Conservation (phyloP, 1,284 basidiomycete genomes). For the Apiotrichum mycotoxinovorans region DNA sequence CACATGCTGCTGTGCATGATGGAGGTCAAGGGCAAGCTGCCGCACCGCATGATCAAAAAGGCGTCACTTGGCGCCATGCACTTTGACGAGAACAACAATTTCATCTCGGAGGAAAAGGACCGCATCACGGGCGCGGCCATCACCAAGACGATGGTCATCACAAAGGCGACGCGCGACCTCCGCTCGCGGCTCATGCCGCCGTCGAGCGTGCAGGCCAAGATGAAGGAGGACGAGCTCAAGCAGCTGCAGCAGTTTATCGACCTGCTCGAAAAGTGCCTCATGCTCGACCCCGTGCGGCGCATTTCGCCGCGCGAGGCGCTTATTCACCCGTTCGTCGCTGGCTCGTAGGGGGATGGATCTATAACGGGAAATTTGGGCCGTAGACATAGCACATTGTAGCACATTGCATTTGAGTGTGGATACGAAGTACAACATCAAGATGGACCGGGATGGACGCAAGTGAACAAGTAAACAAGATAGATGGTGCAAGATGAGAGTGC, state of each 20-base stretch:
- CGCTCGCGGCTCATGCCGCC: slow-evolving; percentile 76
- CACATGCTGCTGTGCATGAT: slow-evolving; percentile 97
- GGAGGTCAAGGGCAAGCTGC: slow-evolving; percentile 93
- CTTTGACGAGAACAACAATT: slow-evolving; percentile 76
- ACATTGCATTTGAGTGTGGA: too few species aligned
- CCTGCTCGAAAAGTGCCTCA: slow-evolving; percentile 83
- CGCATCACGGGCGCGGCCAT: slow-evolving; percentile 74
- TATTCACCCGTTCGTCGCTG: slow-evolving; percentile 72
- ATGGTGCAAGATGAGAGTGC: too few species aligned
- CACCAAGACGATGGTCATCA: slow-evolving; percentile 72
- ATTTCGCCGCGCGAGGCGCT: slow-evolving; percentile 85
- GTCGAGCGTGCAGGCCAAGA: slow-evolving; percentile 61
- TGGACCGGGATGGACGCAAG: neutral
- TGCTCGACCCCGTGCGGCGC: slow-evolving; percentile 81
- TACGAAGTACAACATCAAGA: neutral
- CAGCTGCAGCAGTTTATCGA: slow-evolving; percentile 81
- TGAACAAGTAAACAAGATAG: neutral
- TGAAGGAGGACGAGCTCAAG: slow-evolving; percentile 85
- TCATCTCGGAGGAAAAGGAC: slow-evolving; percentile 69
- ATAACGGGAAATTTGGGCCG: too few species aligned
- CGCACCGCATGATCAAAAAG: slow-evolving; percentile 89
- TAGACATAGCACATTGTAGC: neutral
- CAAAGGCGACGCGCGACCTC: slow-evolving; percentile 79
- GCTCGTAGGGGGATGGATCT: slow-evolving; percentile 2
- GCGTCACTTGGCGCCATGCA: slow-evolving; percentile 86